A percentile compares a stretch with the other conserved stretches of the same genome.
phyloP scores from a whole-genome alignment of 768 basidiomycete species.

The Kwoniella sp. region DNA sequence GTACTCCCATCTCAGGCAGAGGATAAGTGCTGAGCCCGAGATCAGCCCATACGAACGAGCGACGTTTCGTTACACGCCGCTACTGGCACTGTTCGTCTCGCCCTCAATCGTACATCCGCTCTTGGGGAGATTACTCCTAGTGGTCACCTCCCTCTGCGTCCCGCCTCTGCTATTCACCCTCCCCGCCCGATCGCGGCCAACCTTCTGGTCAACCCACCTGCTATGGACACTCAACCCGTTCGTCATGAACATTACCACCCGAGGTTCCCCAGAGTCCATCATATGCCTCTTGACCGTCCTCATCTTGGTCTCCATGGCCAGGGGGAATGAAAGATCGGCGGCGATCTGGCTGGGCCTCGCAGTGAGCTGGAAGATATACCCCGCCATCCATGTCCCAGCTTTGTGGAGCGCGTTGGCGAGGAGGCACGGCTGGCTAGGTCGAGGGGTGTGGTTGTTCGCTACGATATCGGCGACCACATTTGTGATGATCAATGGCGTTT shows the following conservation, averaged over 20 bases:
- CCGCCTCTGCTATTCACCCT: conserved; percentile 31
- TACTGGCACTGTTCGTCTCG: conserved; percentile 73
- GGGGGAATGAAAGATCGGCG: conserved; percentile 57
- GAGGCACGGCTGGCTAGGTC: conserved; percentile 50
- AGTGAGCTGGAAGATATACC: conserved; percentile 97
- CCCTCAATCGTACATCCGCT: conserved; percentile 81
- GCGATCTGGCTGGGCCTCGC: conserved; percentile 74
- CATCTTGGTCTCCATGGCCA: conserved; percentile 58
- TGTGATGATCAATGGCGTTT: conserved; percentile 57
- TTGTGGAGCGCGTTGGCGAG: conserved; percentile 56
- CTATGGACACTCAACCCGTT: conserved; percentile 88
- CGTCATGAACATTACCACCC: conserved; percentile 91
- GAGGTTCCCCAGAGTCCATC: conserved; percentile 89
- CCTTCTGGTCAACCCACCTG: conserved; percentile 33
- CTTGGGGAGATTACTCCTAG: conserved; percentile 88
- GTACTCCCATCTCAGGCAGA: conserved; percentile 48
- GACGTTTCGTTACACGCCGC: conserved; percentile 94
- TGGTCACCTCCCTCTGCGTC: conserved; percentile 73
- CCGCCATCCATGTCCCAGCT: conserved; percentile 80
- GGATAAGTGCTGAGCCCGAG: not conserved
- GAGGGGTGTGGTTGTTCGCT: conserved; percentile 58
- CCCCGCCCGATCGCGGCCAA: not conserved
- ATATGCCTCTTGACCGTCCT: conserved; percentile 72
- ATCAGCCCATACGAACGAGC: conserved; percentile 79
- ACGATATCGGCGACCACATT: conserved; percentile 69